Evolutionary conservation across 2,329 filamentous ascomycete species (phyloP).

Genomic region (Torrubiella hemipterigena): DNA sequence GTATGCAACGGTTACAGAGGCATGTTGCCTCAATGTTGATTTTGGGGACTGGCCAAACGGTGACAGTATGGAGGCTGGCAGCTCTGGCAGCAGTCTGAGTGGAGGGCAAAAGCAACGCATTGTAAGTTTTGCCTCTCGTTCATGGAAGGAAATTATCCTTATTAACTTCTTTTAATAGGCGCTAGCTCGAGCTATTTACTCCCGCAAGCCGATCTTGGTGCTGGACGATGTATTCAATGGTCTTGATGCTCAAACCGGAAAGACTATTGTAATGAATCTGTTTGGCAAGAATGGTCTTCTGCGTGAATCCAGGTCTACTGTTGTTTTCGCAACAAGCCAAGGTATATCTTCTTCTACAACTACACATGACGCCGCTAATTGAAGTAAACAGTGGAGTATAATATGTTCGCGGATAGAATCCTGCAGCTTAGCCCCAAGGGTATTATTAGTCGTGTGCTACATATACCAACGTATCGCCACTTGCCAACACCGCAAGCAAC

Average conservation of each 20-base stretch:
- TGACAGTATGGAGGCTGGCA: slow-evolving; percentile 15
- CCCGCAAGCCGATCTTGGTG: neutral
- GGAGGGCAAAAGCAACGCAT: slow-evolving; percentile 22
- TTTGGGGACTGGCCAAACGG: slow-evolving; percentile 12
- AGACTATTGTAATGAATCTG: neutral
- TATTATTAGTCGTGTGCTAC: no score
- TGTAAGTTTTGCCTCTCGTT: slow-evolving; percentile 11
- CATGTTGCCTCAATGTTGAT: slow-evolving; percentile 17
- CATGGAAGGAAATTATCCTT: neutral
- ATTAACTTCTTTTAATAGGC: neutral
- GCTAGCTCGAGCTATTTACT: neutral
- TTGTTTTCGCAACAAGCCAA: neutral
- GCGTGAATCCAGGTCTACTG: neutral
- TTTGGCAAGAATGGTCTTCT: neutral
- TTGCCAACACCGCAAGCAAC: no score
- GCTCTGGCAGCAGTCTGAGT: slow-evolving; percentile 20
- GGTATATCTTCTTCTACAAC: neutral
- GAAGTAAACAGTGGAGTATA: no score
- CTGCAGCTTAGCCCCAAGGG: no score
- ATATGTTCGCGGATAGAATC: no score
- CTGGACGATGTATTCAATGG: neutral
- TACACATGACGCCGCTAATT: no score
- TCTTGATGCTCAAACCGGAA: neutral
- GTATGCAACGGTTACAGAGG: slow-evolving; percentile 7
- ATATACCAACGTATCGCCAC: no score